These are phyloP conservation scores for Ambrosia trifida DNA, from an alignment of 129 eudicot species.

Conservation along the genomic window DNA sequence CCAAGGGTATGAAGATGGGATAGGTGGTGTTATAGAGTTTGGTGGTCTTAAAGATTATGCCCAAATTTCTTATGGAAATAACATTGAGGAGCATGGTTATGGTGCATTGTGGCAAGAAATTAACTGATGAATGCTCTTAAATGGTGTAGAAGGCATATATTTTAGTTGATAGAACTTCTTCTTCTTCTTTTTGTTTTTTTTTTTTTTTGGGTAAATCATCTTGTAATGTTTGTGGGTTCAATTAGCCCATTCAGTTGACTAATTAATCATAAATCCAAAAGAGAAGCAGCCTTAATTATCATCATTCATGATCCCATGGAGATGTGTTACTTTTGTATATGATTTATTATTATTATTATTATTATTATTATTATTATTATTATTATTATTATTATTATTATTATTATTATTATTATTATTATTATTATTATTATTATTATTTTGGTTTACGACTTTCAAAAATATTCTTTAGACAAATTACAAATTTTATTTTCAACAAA, in stretches of 20 bases:
- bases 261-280: slow-evolving; percentile 6
- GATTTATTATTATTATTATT: no score
- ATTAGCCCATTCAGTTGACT: slow-evolving; percentile 15
- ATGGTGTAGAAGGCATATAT: slow-evolving; percentile 27
- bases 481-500: no score
- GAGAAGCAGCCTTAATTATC: background rate
- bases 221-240: slow-evolving; percentile 30
- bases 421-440: no score
- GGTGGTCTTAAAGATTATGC: slow-evolving; percentile 37
- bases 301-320: no score
- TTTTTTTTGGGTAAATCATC: slow-evolving; percentile 28
- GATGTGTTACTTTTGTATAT: no score
- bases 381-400: no score
- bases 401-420: no score
- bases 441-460: no score
- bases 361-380: no score
- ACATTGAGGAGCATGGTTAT: slow-evolving; percentile 44
- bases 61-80: slow-evolving; percentile 29
- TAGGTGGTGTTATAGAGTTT: slow-evolving; percentile 34
- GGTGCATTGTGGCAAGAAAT: slow-evolving; percentile 48
- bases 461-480: no score
- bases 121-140: slow-evolving; percentile 14
- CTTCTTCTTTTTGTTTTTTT: no score
- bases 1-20: slow-evolving; percentile 32
- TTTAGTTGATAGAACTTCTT: slow-evolving; percentile 24